Percentiles rank a stretch among this genome's conserved stretches.
These are phyloP conservation scores for Ophiocordyceps unilateralis DNA, from an alignment of 2,329 filamentous ascomycete species.

Conservation along the genomic window DNA sequence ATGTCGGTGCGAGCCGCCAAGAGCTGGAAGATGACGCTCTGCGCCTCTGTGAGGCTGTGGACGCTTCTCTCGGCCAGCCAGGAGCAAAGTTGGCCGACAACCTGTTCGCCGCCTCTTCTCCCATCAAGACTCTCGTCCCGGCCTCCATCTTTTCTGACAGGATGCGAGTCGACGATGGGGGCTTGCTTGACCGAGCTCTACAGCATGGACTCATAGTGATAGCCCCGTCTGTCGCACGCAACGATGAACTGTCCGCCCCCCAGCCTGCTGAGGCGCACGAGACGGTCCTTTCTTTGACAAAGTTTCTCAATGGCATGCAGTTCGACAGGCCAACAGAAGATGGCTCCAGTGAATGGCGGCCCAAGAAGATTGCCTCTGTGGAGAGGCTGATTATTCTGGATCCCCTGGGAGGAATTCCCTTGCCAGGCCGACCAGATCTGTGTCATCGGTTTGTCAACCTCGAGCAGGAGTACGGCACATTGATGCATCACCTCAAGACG, in stretches of 20 bases:
- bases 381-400: conserved; percentile 85
- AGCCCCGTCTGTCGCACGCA: conserved; percentile 23
- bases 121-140: not conserved
- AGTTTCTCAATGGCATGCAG: conserved; percentile 55
- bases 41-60: conserved; percentile 59
- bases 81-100: conserved; percentile 51
- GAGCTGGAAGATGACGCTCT: conserved; percentile 46
- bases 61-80: conserved; percentile 45
- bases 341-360: conserved; percentile 15
- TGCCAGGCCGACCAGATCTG: conserved; percentile 23
- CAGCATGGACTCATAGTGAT: conserved; percentile 18
- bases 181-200: conserved; percentile 14
- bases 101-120: conserved; percentile 8
- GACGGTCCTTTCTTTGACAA: conserved; percentile 58
- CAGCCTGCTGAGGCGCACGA: conserved; percentile 33
- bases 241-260: conserved; percentile 20
- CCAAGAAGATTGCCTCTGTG: conserved; percentile 41
- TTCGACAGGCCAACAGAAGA: conserved; percentile 10
- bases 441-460: conserved; percentile 63
- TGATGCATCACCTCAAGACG: conserved; percentile 42
- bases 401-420: conserved; percentile 68
- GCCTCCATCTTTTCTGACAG: conserved; percentile 9
- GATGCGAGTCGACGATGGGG: conserved; percentile 14
- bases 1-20: conserved; percentile 20
- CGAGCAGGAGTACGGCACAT: conserved; percentile 66